A percentile compares a stretch with the other conserved stretches of the same genome.
Evolutionary conservation across 2,329 filamentous ascomycete species (phyloP).

Genomic region (Stachybotrys chlorohalonatus): DNA sequence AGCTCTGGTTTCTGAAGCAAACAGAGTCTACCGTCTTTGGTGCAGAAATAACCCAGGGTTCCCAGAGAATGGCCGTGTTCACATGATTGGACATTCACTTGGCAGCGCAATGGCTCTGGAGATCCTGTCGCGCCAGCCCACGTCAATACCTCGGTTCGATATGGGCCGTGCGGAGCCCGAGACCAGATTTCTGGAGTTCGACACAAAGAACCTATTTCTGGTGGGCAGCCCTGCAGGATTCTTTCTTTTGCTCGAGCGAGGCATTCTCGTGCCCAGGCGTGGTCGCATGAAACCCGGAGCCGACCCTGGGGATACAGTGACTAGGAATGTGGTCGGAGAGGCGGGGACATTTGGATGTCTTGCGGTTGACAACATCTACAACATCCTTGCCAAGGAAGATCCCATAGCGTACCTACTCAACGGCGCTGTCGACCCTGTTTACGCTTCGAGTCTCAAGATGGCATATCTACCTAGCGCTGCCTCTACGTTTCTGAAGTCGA

Average conservation of each 20-base stretch:
- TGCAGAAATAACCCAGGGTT: slow-evolving; percentile 90
- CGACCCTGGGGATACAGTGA: slow-evolving; percentile 50
- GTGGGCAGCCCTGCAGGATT: slow-evolving; percentile 87
- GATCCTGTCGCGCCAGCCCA: slow-evolving; percentile 83
- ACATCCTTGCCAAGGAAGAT: slow-evolving; percentile 64
- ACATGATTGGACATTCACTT: slow-evolving; percentile 86
- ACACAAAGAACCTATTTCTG: slow-evolving; percentile 82
- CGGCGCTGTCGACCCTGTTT: slow-evolving; percentile 74
- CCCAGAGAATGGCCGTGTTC: slow-evolving; percentile 69
- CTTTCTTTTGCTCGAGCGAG: slow-evolving; percentile 78
- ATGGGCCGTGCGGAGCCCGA: slow-evolving; percentile 29
- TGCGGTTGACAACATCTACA: slow-evolving; percentile 94
- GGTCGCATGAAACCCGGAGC: slow-evolving; percentile 69
- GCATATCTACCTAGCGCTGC: slow-evolving; percentile 71
- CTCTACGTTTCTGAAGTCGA: slow-evolving; percentile 53
- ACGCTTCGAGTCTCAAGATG: slow-evolving; percentile 66
- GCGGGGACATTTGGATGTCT: slow-evolving; percentile 79
- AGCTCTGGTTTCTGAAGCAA: slow-evolving; percentile 82
- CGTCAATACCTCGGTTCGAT: slow-evolving; percentile 46
- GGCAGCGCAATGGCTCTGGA: slow-evolving; percentile 94
- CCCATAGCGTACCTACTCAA: slow-evolving; percentile 90
- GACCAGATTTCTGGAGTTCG: slow-evolving; percentile 72
- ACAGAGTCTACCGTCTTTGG: slow-evolving; percentile 93
- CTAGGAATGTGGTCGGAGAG: slow-evolving; percentile 60
- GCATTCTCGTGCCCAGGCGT: slow-evolving; percentile 62